phyloP scores from a whole-genome alignment of 495 filamentous ascomycete genomes.

The Baudoinia panamericana region DNA sequence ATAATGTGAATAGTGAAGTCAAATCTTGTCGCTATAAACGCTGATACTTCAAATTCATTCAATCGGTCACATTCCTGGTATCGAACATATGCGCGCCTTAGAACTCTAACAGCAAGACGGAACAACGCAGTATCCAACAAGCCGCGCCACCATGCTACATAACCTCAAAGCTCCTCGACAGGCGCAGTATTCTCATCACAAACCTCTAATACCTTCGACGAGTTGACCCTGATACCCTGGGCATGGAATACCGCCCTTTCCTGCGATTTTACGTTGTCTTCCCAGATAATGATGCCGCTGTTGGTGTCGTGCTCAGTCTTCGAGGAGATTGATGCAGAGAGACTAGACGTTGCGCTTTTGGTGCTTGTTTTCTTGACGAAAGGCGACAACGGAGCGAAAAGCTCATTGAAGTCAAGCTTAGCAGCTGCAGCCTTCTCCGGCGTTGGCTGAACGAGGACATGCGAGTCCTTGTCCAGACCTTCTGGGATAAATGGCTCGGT shows the following conservation, averaged over 20 bases:
- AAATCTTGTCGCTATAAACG: no score
- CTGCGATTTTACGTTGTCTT: slow-evolving; percentile 2
- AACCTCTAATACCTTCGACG: neutral
- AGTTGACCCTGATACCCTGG: neutral
- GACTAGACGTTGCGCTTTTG: neutral
- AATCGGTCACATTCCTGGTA: no score
- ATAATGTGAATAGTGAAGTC: no score
- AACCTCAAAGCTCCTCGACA: no score
- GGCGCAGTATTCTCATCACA: slow-evolving; percentile 9
- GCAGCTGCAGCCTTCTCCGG: slow-evolving; percentile 3
- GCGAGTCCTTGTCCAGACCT: slow-evolving; percentile 14
- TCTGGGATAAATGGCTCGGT: slow-evolving; percentile 20
- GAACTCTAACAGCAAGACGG: no score
- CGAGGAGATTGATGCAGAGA: slow-evolving; percentile 1
- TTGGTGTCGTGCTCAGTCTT: slow-evolving; percentile 6
- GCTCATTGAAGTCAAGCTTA: slow-evolving; percentile 1
- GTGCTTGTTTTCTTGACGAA: neutral
- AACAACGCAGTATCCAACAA: no score
- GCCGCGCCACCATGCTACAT: no score
- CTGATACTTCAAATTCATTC: no score
- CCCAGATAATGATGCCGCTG: slow-evolving; percentile 16
- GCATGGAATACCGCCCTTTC: neutral
- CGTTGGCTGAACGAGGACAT: slow-evolving; percentile 10
- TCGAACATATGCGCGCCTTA: no score
- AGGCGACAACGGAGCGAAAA: slow-evolving; percentile 6